Conservation (phyloP, 768 basidiomycete species). For the Serpula lacrymans region DNA sequence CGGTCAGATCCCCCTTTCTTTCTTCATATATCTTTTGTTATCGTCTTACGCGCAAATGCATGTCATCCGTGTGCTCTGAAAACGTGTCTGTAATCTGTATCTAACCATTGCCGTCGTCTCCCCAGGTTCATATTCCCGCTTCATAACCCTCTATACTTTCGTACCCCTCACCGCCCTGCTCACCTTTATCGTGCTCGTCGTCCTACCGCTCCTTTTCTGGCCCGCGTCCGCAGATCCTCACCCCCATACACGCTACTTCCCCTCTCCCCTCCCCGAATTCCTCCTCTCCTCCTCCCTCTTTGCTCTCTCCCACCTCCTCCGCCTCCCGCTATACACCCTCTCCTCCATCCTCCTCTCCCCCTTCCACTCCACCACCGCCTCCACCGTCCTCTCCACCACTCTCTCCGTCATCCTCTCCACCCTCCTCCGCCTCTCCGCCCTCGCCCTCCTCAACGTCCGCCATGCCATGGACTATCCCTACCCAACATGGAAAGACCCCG, state of each 20-base stretch:
- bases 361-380: constrained; percentile 13
- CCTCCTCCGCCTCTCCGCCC: constrained; percentile 49
- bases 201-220: constrained; percentile 50
- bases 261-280: constrained; percentile 64
- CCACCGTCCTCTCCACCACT: constrained; percentile 36
- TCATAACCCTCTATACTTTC: constrained; percentile 54
- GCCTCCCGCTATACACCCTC: constrained; percentile 30
- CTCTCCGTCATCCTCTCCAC: constrained; percentile 51
- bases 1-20: constrained; percentile 33
- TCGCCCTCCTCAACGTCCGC: constrained; percentile 52
- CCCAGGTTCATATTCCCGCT: constrained; percentile 59
- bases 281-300: constrained; percentile 58
- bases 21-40: background rate
- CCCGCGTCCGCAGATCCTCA: constrained; percentile 27
- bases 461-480: constrained; percentile 36
- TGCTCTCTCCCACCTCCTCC: constrained; percentile 24
- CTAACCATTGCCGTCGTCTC: background rate
- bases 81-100: constrained; percentile 33
- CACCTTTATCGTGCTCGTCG: constrained; percentile 46
- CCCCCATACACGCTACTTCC: constrained; percentile 45
- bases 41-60: constrained; percentile 15
- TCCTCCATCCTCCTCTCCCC: constrained; percentile 29
- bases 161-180: constrained; percentile 54
- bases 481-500: constrained; percentile 52
- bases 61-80: constrained; percentile 28